These are phyloP conservation scores for Anthostomella pinea DNA, from an alignment of 2,329 filamentous ascomycete species.

Conservation along the genomic window DNA sequence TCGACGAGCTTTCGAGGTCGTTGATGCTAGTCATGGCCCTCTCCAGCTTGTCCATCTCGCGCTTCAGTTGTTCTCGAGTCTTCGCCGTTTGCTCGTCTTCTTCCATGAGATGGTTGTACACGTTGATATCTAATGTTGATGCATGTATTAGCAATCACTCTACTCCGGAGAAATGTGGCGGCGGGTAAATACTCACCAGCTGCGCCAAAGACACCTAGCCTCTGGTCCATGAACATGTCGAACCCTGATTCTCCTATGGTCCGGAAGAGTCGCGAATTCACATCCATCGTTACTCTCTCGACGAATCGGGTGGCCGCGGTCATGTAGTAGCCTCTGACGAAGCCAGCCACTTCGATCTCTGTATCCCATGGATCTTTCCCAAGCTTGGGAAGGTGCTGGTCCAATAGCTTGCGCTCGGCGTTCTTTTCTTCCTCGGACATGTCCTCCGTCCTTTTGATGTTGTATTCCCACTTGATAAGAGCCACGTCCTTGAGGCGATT, in stretches of 20 bases:
- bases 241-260: conserved; percentile 22
- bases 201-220: conserved; percentile 23
- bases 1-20: conserved; percentile 37
- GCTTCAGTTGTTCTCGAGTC: conserved; percentile 40
- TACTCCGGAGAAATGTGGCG: too few relatives aligned
- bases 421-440: conserved; percentile 48
- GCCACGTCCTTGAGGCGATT: conserved; percentile 44
- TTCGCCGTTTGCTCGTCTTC: conserved; percentile 44
- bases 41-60: conserved; percentile 45
- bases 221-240: conserved; percentile 25
- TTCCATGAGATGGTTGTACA: conserved; percentile 46
- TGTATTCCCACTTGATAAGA: conserved; percentile 35
- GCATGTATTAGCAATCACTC: too few relatives aligned
- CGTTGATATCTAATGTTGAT: conserved; percentile 30
- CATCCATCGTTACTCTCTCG: conserved; percentile 43
- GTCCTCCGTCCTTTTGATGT: conserved; percentile 26
- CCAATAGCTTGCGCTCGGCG: conserved; percentile 42
- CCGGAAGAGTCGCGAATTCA: conserved; percentile 30
- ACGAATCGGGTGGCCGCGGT: conserved; percentile 63
- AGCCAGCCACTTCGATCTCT: conserved; percentile 61
- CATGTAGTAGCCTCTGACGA: conserved; percentile 67
- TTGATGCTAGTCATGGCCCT: conserved; percentile 46
- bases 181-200: conserved; percentile 29
- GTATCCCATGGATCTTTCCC: conserved; percentile 54
- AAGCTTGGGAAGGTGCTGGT: conserved; percentile 45